These are phyloP conservation scores for Alternaria rosae DNA, from an alignment of 2,329 filamentous ascomycete genomes.

Conservation along the genomic window DNA sequence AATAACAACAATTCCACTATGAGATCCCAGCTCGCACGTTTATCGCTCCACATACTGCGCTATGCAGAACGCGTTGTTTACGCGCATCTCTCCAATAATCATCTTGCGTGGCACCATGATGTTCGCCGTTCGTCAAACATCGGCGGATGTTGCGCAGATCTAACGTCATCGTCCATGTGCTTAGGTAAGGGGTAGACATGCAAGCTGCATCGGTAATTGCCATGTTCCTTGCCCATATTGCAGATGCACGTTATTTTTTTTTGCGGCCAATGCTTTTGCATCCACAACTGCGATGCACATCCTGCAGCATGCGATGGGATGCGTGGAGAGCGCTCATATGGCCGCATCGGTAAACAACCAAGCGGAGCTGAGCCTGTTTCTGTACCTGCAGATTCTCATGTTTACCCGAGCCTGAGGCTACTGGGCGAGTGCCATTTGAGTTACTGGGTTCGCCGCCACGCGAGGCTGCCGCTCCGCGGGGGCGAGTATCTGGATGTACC, in stretches of 20 bases:
- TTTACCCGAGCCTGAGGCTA: neutral
- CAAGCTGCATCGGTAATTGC: neutral
- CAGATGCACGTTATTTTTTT: slow-evolving; percentile 3
- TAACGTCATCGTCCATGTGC: slow-evolving; percentile 10
- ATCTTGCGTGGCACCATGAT: slow-evolving; percentile 1
- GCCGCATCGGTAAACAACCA: slow-evolving; percentile 2
- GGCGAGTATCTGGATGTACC: neutral
- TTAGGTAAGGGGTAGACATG: slow-evolving; percentile 2
- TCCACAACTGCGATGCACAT: neutral
- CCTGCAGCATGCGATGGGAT: neutral
- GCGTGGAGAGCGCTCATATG: neutral
- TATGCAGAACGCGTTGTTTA: neutral
- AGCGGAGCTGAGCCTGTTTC: slow-evolving; percentile 10
- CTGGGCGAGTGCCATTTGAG: neutral
- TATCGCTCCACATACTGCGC: neutral
- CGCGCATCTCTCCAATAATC: slow-evolving; percentile 1
- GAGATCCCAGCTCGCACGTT: neutral
- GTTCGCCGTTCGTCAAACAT: slow-evolving; percentile 4
- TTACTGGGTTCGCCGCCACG: neutral
- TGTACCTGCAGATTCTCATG: slow-evolving; percentile 13
- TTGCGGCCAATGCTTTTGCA: neutral
- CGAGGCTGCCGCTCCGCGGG: slow-evolving; percentile 17
- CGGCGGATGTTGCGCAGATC: slow-evolving; percentile 2
- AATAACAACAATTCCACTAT: neutral
- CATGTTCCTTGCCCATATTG: neutral